Evolutionary conservation across 306 rosid genomes (phyloP).

Genomic region (Carpinus viminea): DNA sequence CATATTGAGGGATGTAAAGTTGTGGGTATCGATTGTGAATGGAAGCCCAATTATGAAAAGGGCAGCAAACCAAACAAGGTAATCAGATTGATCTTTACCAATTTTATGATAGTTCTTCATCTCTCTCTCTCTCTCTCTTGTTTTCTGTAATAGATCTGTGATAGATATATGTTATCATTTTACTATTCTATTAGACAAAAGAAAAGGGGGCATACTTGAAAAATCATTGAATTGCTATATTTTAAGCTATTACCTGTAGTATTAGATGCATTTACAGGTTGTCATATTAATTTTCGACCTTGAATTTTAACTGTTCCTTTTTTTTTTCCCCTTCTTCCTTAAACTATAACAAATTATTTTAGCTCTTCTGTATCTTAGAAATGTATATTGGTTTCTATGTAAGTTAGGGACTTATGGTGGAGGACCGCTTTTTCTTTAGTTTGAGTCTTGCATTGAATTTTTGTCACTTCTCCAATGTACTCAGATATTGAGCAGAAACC

Average conservation of each 20-base stretch:
- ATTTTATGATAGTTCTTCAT: constrained; percentile 13
- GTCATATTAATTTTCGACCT: not conserved
- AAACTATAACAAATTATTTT: not conserved
- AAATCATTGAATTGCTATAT: not conserved
- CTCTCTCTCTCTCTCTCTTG: constrained; percentile 15
- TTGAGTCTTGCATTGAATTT: not conserved
- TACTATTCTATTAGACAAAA: not conserved
- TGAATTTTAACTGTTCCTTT: not conserved
- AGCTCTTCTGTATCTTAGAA: not conserved
- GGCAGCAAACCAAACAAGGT: constrained; percentile 87
- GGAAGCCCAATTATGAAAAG: constrained; percentile 89
- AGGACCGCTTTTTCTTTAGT: constrained; percentile 3
- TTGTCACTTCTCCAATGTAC: not conserved
- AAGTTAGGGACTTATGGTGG: not conserved
- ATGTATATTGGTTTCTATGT: not conserved
- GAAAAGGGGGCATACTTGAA: not conserved
- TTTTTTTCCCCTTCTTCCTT: not conserved
- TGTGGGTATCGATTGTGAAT: constrained; percentile 94
- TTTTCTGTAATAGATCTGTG: not conserved
- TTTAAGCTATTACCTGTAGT: not conserved
- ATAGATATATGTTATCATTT: not conserved
- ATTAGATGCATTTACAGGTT: not conserved
- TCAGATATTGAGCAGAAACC: not conserved
- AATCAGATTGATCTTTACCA: constrained; percentile 25
- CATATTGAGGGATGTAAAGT: constrained; percentile 76